Evolutionary conservation across 2,329 filamentous ascomycete species (phyloP).

Genomic region (Paracoccidioides brasiliensis): DNA sequence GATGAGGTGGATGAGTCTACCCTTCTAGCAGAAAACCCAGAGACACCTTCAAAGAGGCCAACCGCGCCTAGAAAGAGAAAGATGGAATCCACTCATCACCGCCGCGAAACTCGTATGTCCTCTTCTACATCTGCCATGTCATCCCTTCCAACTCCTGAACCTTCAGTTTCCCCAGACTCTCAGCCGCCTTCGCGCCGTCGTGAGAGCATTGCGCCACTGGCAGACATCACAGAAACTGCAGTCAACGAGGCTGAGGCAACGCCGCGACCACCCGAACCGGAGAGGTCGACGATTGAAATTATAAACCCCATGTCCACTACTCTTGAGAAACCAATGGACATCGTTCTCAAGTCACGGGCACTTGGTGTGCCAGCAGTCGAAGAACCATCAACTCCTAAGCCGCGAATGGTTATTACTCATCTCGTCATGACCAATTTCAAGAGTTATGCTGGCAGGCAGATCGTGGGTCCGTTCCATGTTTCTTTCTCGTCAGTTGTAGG

Average conservation of each 20-base stretch:
- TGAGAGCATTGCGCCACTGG: constrained; percentile 46
- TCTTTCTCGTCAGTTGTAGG: constrained; percentile 98
- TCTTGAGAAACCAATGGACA: constrained; percentile 84
- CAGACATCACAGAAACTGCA: constrained; percentile 57
- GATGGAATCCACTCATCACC: constrained; percentile 33
- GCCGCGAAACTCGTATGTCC: constrained; percentile 28
- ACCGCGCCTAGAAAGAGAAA: constrained; percentile 54
- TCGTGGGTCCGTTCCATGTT: constrained; percentile 90
- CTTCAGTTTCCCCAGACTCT: constrained; percentile 45
- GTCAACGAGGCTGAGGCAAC: constrained; percentile 7
- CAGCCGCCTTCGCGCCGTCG: constrained; percentile 19
- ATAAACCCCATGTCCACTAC: constrained; percentile 64
- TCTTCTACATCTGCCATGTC: constrained; percentile 27
- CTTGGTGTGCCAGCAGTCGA: constrained; percentile 50
- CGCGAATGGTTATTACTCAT: constrained; percentile 85
- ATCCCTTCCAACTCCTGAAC: constrained; percentile 36
- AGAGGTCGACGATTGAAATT: constrained; percentile 47
- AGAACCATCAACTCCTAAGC: constrained; percentile 63
- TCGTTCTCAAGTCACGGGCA: constrained; percentile 74
- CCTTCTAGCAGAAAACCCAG: constrained; percentile 34
- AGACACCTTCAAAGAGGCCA: constrained; percentile 42
- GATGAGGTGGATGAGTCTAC: constrained; percentile 48
- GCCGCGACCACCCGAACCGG: constrained; percentile 35
- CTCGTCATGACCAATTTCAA: constrained; percentile 95
- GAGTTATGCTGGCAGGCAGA: constrained; percentile 89